phyloP scores from a whole-genome alignment of 2,329 filamentous ascomycete species.

The Hymenoscyphus salicellus region DNA sequence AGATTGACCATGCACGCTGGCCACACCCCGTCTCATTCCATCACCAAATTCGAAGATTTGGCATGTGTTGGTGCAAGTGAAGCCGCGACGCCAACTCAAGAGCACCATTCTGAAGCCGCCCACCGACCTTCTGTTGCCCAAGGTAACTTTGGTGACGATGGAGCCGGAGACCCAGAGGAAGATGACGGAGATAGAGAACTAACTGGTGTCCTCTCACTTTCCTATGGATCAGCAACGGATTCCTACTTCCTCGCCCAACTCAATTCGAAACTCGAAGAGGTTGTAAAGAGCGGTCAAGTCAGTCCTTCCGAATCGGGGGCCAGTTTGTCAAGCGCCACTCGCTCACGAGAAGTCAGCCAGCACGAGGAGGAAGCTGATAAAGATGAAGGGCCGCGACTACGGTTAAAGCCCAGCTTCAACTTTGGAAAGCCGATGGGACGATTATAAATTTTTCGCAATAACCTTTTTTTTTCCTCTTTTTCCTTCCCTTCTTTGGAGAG shows the following conservation, averaged over 20 bases:
- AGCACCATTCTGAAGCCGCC: constrained; percentile 10
- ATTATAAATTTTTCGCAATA: constrained; percentile 17
- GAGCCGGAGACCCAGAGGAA: constrained; percentile 3
- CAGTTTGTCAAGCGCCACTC: constrained; percentile 1
- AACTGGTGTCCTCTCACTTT: constrained; percentile 29
- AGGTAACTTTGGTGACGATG: constrained; percentile 11
- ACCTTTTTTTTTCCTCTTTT: neutral
- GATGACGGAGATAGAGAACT: constrained; percentile 29
- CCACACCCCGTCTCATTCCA: constrained; percentile 58
- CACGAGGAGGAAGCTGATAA: constrained; percentile 13
- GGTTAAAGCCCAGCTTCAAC: constrained; percentile 30
- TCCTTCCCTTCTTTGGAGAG: neutral
- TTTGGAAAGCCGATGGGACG: constrained; percentile 32
- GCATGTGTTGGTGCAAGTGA: constrained; percentile 14
- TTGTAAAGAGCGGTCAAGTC: constrained; percentile 18
- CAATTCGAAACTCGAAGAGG: constrained; percentile 28
- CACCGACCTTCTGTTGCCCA: constrained; percentile 9
- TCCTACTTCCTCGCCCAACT: constrained; percentile 29
- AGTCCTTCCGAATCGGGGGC: constrained; percentile 17
- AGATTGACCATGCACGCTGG: constrained; percentile 61
- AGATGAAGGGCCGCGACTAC: constrained; percentile 29
- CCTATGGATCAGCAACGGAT: constrained; percentile 22
- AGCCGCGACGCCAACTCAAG: constrained; percentile 31
- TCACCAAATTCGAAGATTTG: constrained; percentile 49
- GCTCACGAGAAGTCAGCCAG: neutral